phyloP scores from a whole-genome alignment of 1,284 basidiomycete genomes.

The Trichosporon sp. region DNA sequence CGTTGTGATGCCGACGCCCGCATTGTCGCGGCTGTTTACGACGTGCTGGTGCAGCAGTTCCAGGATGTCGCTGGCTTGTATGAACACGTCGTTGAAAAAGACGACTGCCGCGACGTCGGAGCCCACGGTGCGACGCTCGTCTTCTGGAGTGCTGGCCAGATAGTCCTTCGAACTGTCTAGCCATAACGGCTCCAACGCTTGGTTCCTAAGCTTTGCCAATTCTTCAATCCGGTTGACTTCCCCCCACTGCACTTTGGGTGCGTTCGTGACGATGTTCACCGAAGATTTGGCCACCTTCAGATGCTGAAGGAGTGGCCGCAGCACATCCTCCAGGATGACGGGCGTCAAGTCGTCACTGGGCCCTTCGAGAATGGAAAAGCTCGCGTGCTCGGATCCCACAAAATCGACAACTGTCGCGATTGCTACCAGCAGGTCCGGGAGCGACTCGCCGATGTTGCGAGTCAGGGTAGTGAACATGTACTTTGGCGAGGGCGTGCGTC shows the following conservation, averaged over 20 bases:
- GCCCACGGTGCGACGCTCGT: constrained; percentile 9
- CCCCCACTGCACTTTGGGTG: constrained; percentile 36
- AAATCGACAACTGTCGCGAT: constrained; percentile 37
- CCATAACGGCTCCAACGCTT: constrained; percentile 44
- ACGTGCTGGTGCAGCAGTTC: constrained; percentile 45
- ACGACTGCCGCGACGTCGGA: constrained; percentile 34
- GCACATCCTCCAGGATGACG: constrained; percentile 30
- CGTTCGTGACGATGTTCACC: constrained; percentile 32
- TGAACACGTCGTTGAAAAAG: constrained; percentile 48
- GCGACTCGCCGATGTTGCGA: constrained; percentile 38
- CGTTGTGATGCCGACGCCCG: constrained; percentile 38
- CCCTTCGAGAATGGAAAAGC: constrained; percentile 46
- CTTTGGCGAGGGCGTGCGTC: constrained; percentile 23
- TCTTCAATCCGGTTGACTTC: constrained; percentile 43
- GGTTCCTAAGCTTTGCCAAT: constrained; percentile 43
- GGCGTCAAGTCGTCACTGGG: constrained; percentile 44
- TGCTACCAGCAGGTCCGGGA: constrained; percentile 44
- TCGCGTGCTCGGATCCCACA: constrained; percentile 35
- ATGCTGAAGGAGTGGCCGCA: constrained; percentile 31
- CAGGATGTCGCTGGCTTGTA: constrained; percentile 39
- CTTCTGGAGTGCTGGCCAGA: constrained; percentile 9
- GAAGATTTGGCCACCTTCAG: constrained; percentile 32
- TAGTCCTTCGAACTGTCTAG: constrained; percentile 14
- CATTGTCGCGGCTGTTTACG: constrained; percentile 15
- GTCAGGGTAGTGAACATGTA: constrained; percentile 42